Evolutionary conservation across 2,329 filamentous ascomycete species (phyloP).

Genomic region (Penicillium sp.): DNA sequence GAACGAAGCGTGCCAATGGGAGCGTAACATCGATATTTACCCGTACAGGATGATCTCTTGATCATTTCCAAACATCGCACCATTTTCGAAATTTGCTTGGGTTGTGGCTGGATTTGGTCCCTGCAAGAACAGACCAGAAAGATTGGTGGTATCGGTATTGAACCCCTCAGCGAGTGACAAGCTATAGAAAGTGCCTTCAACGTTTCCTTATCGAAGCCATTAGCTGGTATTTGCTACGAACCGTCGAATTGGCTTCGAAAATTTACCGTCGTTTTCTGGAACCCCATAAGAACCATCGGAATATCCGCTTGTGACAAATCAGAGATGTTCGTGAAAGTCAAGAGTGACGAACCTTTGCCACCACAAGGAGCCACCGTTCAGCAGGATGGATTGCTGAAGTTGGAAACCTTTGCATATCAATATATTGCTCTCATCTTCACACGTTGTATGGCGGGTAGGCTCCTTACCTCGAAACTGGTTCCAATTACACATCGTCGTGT

Average conservation of each 20-base stretch:
- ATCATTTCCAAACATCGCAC: constrained; percentile 64
- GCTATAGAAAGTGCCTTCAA: constrained; percentile 1
- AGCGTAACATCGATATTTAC: constrained; percentile 19
- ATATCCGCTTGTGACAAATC: constrained; percentile 34
- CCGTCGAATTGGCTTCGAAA: not conserved
- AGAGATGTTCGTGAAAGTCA: not conserved
- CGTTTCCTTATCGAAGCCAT: not conserved
- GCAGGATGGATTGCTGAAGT: constrained; percentile 61
- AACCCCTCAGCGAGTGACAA: not conserved
- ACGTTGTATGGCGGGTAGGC: too few relatives aligned
- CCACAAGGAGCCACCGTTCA: constrained; percentile 60
- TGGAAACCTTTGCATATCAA: constrained; percentile 50
- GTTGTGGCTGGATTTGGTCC: constrained; percentile 39
- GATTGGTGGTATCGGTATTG: constrained; percentile 1
- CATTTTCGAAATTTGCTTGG: constrained; percentile 58
- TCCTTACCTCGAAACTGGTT: constrained; percentile 35
- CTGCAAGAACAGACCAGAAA: constrained; percentile 1
- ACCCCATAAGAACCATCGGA: constrained; percentile 42
- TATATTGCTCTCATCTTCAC: constrained; percentile 14
- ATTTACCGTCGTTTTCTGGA: constrained; percentile 44
- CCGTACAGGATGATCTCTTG: constrained; percentile 63
- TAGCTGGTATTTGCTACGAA: not conserved
- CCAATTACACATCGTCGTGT: constrained; percentile 62
- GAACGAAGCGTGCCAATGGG: not conserved
- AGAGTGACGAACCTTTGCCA: constrained; percentile 47